Base-by-base conservation (phyloP, 1,139 yeast genomes). In the Magnusiomyces suaveolens region DNA sequence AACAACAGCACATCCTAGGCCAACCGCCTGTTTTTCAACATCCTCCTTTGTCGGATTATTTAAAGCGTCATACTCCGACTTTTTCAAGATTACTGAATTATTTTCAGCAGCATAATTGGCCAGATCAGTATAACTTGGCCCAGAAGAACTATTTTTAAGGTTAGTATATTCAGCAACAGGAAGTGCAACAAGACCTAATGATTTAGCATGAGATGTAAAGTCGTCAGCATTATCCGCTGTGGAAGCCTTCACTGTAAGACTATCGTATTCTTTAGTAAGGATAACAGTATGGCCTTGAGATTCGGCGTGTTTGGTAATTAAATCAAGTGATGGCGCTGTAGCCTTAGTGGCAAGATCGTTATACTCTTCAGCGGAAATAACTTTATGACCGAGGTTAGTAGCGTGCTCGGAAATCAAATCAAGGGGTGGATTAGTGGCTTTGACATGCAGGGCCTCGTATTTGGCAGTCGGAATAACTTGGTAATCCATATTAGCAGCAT, bases 21-120 rank as follows among this genome's bases (percentile, higher is more conserved):
- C 58, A 44, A 73, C 67, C 1, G 82, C 82, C 62, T 75, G 78
- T 8, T 70, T 65, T 58, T 77, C 77, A 24, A 80, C 69, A 47
- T 76, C 77, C n/a, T 58, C 63, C 52, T 59, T 59, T 1, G 62
- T 57, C 2, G 68, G 68, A 38, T 52, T 21, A 18, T 43, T 43
- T 2, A 55, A 32, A 3, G 36, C 48, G 2, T 60, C 56, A 44
- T 57, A 59, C 32, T 60, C 63, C 2, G 52, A 48, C 10, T 56
- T 50, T 12, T 62, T 52, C 46, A 64, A 52, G 18, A 60, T 50
- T 6, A 57, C 58, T 2, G 57, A 51, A 26, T 57, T 55, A 4
- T 54, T 54, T 3, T 18, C 20, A n/a, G 50, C 24, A 20, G 56
- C 56, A 33, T 51, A 52, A 2, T 48, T 43, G 24, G 56, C 53